Evolutionary conservation across 2,329 filamentous ascomycete genomes (phyloP).

Genomic region (Pyrenochaeta sp.): DNA sequence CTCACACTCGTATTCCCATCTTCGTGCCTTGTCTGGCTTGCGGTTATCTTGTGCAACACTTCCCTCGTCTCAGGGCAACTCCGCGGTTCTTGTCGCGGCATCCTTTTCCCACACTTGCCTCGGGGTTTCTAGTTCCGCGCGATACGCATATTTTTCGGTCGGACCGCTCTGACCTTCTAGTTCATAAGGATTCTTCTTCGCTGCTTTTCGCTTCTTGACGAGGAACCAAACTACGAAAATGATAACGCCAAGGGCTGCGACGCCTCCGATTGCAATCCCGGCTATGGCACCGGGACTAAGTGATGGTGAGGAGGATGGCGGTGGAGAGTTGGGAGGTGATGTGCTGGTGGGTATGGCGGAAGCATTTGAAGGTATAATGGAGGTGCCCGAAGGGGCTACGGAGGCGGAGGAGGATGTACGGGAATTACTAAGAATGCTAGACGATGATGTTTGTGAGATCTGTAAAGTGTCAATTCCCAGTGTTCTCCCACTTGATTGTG

Average conservation of each 20-base stretch:
- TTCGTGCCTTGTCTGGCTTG: not conserved
- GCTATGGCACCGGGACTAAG: slow-evolving; percentile 20
- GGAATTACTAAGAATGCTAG: not conserved
- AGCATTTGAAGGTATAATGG: not conserved
- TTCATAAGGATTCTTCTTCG: not conserved
- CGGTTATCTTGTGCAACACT: not conserved
- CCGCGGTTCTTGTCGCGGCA: not conserved
- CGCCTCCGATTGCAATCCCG: slow-evolving; percentile 14
- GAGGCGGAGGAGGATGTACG: not conserved
- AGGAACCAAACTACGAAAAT: slow-evolving; percentile 3
- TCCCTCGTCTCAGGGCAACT: not conserved
- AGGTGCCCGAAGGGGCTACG: not conserved
- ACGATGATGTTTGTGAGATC: not conserved
- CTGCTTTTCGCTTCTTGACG: not conserved
- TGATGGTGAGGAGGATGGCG: not conserved
- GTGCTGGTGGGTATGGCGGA: not conserved
- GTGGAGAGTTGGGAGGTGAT: not conserved
- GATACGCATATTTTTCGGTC: slow-evolving; percentile 7
- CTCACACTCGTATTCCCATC: not conserved
- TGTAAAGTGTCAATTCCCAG: not conserved
- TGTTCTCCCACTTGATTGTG: not conserved
- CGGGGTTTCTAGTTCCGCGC: not conserved
- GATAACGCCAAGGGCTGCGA: slow-evolving; percentile 1
- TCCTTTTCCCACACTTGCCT: not conserved
- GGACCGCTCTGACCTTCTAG: not conserved